Evolutionary conservation across 2,329 filamentous ascomycete genomes (phyloP), one percentile per base, ranked within the genome.

Genomic region (Trichophaea hybrida): DNA sequence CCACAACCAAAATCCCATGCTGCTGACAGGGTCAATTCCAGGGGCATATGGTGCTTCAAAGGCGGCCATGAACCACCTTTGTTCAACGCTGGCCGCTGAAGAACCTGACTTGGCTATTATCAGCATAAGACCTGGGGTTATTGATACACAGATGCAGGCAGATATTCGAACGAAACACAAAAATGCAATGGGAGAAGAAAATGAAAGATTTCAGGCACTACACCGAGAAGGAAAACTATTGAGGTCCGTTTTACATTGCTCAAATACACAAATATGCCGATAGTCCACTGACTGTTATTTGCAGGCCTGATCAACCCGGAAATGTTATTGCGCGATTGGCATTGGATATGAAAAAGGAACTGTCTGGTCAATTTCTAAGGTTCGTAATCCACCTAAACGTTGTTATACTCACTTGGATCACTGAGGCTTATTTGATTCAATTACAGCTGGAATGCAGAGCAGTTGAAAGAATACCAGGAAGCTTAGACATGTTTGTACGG

Each of bases 141-240:
- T 94, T 6, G 86, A 95, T 69, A 96, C 90, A 0, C 84, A 84
- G 55, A 96, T 96, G 90, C 90, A 95, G 71, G 78, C 78, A n/a
- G 79, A 85, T 59, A 80, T 98, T 59, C 13, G 48, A 50, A 55
- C 89, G 51, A 79, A 82, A 60, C 85, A 93, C 71, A 75, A 78
- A 6, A 76, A 74, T 33, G 73, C 73, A 13, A 81, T 87, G 78
- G 65, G 73, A 73, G 17, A 75, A 76, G 56, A 78, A 83, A 66
- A 75, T 75, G 31, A 75, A 15, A 82, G 79, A 67, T 97, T 97
- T 68, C 75, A 80, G 10, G 75, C 80, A 0, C 77, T 86, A 13
- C 84, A 89, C 70, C 78, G 82, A 65, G 77, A 79, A 5, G 89
- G 89, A 12, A 79, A 79, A 54, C 73, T 97, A 12, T 46, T 46